Conservation (phyloP, 768 basidiomycete species). For the Pisolithus marmoratus region DNA sequence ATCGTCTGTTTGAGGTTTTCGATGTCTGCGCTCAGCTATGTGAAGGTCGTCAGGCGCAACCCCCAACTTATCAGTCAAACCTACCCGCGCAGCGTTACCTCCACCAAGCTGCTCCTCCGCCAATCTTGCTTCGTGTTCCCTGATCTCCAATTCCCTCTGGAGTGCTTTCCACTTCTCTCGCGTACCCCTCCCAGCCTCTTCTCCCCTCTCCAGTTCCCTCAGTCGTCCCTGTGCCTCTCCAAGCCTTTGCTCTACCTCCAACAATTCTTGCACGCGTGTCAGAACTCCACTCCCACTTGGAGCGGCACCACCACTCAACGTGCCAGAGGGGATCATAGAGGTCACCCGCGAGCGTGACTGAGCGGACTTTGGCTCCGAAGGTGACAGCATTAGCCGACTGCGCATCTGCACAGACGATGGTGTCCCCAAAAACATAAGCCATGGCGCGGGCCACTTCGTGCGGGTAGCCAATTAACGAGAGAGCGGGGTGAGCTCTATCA, state of each 20-base stretch:
- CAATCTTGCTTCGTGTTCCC: slow-evolving; percentile 78
- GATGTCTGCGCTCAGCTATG: slow-evolving; percentile 75
- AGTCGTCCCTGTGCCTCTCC: slow-evolving; percentile 44
- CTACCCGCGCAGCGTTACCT: slow-evolving; percentile 84
- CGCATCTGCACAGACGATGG: slow-evolving; percentile 85
- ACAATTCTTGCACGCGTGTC: slow-evolving; percentile 77
- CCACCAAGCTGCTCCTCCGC: slow-evolving; percentile 81
- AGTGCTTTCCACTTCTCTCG: slow-evolving; percentile 58
- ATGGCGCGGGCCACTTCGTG: slow-evolving; percentile 83
- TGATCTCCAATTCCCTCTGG: slow-evolving; percentile 75
- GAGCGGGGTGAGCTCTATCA: slow-evolving; percentile 77
- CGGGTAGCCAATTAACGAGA: slow-evolving; percentile 83
- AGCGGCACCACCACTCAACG: slow-evolving; percentile 85
- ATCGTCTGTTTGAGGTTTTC: slow-evolving; percentile 65
- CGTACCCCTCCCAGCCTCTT: slow-evolving; percentile 43
- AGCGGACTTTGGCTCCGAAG: slow-evolving; percentile 65
- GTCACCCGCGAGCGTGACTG: slow-evolving; percentile 92
- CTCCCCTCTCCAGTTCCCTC: slow-evolving; percentile 48
- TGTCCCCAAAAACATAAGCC: slow-evolving; percentile 89
- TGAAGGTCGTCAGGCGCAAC: too few species aligned
- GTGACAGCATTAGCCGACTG: slow-evolving; percentile 84
- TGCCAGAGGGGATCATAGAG: slow-evolving; percentile 95
- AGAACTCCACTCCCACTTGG: slow-evolving; percentile 71
- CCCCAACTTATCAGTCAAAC: slow-evolving; percentile 16
- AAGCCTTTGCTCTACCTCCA: slow-evolving; percentile 59